A percentile compares a stretch with the other conserved stretches of the same genome.
Evolutionary conservation across 345 rosid species (phyloP).

Genomic region (Populus tremula): DNA sequence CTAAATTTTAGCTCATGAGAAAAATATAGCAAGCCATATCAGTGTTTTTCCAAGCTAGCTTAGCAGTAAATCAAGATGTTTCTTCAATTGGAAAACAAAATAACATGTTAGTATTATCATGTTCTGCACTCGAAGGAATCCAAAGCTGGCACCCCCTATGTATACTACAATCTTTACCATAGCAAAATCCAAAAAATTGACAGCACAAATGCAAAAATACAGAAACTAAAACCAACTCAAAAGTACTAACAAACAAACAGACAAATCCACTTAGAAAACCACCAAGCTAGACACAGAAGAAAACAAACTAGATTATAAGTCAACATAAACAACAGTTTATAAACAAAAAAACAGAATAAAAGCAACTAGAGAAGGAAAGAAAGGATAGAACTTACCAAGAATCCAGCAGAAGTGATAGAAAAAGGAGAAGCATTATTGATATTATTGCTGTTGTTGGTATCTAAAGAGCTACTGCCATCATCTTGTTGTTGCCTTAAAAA

Average conservation of each 20-base stretch:
- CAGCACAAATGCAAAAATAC: constrained; percentile 10
- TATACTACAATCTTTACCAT: not conserved
- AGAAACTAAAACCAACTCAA: not conserved
- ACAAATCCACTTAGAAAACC: constrained; percentile 5
- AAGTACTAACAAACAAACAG: constrained; percentile 7
- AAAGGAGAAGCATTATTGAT: constrained; percentile 30
- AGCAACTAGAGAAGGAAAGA: not conserved
- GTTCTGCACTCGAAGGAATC: not conserved
- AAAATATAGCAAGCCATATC: not conserved
- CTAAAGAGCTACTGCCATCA: constrained; percentile 22
- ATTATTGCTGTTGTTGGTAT: constrained; percentile 15
- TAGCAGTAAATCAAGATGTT: not conserved
- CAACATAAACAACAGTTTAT: not conserved
- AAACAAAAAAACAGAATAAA: not conserved
- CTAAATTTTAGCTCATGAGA: not conserved
- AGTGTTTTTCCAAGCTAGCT: not conserved
- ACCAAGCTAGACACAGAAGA: not conserved
- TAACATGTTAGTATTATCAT: not conserved
- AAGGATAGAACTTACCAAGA: constrained; percentile 35
- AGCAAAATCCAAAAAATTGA: constrained; percentile 11
- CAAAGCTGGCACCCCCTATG: not conserved
- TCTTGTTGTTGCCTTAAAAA: constrained; percentile 40
- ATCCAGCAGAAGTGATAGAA: constrained; percentile 40
- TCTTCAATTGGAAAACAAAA: constrained; percentile 13
- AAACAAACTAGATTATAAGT: not conserved